Conservation (phyloP, 75 land plant species). For the Cunninghamia lanceolata region DNA sequence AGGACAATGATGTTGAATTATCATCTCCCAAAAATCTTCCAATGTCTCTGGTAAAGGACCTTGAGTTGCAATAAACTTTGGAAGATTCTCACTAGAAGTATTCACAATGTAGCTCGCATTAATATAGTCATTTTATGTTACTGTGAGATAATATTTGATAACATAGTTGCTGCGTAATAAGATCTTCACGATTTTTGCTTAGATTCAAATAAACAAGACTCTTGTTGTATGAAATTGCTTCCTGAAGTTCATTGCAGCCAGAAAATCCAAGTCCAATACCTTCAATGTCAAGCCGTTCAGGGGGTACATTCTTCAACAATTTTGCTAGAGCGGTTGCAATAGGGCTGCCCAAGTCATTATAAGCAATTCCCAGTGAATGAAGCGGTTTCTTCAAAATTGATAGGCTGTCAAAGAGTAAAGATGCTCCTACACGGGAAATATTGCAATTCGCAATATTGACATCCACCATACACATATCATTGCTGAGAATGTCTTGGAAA, state of each 20-base stretch:
- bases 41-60: constrained; percentile 79
- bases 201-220: constrained; percentile 50
- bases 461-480: constrained; percentile 21
- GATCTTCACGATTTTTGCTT: constrained; percentile 61
- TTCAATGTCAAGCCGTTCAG: constrained; percentile 53
- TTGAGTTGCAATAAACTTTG: constrained; percentile 89
- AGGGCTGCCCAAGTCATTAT: constrained; percentile 68
- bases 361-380: constrained; percentile 43
- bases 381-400: constrained; percentile 28
- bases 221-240: constrained; percentile 15
- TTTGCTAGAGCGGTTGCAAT: constrained; percentile 52
- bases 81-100: constrained; percentile 37
- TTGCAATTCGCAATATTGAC: constrained; percentile 53
- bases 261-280: constrained; percentile 59
- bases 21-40: constrained; percentile 94
- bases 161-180: constrained; percentile 45
- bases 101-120: constrained; percentile 49
- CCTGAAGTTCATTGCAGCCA: constrained; percentile 53
- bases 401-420: constrained; percentile 32
- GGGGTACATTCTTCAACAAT: constrained; percentile 28
- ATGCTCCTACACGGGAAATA: constrained; percentile 45
- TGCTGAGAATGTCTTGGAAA: constrained; percentile 28
- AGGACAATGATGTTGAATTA: constrained; percentile 74
- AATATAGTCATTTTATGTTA: constrained; percentile 39
- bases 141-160: constrained; percentile 29